These are phyloP conservation scores for Cantharellus anzutake DNA, from an alignment of 768 basidiomycete genomes.

Conservation along the genomic window DNA sequence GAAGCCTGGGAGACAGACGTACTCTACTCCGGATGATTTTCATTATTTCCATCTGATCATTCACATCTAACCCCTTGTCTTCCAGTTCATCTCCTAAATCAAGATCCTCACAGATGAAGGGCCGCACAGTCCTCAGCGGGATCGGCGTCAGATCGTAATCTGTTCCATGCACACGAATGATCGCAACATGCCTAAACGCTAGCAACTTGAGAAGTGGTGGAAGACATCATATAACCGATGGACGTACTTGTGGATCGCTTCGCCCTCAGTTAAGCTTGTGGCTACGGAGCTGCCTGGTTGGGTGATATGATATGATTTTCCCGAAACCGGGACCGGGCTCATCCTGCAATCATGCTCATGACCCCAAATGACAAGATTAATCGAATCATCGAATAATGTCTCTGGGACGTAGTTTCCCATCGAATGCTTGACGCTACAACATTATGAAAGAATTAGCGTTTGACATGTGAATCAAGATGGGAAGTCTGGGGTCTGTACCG, in stretches of 20 bases:
- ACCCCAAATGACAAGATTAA: slow-evolving; percentile 92
- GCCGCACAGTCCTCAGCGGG: slow-evolving; percentile 77
- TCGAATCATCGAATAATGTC: slow-evolving; percentile 88
- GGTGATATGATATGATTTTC: slow-evolving; percentile 76
- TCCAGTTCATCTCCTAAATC: slow-evolving; percentile 59
- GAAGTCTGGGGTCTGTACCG: slow-evolving; percentile 31
- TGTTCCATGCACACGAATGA: slow-evolving; percentile 74
- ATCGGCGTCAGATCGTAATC: slow-evolving; percentile 75
- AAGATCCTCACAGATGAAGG: slow-evolving; percentile 79
- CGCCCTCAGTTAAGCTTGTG: slow-evolving; percentile 85
- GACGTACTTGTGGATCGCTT: slow-evolving; percentile 71
- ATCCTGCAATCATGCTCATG: slow-evolving; percentile 98
- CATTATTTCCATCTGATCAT: slow-evolving; percentile 65
- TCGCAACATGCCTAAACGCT: slow-evolving; percentile 60
- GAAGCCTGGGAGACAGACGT: slow-evolving; percentile 2
- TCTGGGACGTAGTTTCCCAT: slow-evolving; percentile 89
- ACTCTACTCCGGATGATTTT: slow-evolving; percentile 65
- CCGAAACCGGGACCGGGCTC: slow-evolving; percentile 74
- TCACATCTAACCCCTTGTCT: slow-evolving; percentile 53
- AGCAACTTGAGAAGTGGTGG: background rate
- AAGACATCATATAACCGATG: background rate
- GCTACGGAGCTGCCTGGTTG: slow-evolving; percentile 95
- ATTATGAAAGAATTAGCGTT: background rate
- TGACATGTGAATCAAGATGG: background rate
- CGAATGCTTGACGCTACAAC: slow-evolving; percentile 63